phyloP scores from a whole-genome alignment of 2,329 filamentous ascomycete species.

The Aspergillus novoparasiticus region DNA sequence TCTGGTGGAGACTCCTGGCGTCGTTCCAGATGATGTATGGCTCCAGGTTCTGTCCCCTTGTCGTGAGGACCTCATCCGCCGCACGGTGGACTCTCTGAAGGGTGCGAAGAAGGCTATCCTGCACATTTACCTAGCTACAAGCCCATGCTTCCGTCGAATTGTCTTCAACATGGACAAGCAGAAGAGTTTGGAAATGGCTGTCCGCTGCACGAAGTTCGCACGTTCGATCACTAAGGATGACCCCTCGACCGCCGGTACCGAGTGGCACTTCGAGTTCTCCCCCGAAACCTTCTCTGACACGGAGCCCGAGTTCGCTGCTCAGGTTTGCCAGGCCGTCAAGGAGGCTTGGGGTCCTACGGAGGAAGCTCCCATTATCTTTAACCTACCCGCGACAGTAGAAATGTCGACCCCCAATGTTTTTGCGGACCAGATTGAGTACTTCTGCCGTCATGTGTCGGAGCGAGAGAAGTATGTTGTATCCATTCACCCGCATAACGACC shows the following conservation, averaged over 20 bases:
- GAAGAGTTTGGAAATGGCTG: conserved; percentile 77
- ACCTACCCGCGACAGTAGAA: conserved; percentile 94
- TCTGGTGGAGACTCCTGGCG: conserved; percentile 80
- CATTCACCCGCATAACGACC: conserved; percentile 92
- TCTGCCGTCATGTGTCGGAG: conserved; percentile 81
- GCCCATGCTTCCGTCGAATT: conserved; percentile 89
- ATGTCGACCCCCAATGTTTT: conserved; percentile 94
- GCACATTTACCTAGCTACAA: conserved; percentile 94
- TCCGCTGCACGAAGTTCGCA: conserved; percentile 82
- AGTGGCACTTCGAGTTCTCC: conserved; percentile 56
- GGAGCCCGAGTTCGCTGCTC: conserved; percentile 76
- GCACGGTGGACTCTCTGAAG: conserved; percentile 84
- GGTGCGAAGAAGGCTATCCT: conserved; percentile 92
- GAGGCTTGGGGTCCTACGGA: conserved; percentile 82
- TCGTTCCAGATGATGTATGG: conserved; percentile 84
- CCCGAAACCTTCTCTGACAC: conserved; percentile 81
- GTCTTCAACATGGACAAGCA: conserved; percentile 87
- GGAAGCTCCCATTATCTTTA: conserved; percentile 89
- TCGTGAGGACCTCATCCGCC: conserved; percentile 83
- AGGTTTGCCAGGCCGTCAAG: conserved; percentile 91
- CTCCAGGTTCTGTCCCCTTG: conserved; percentile 92
- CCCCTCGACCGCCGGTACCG: conserved; percentile 57
- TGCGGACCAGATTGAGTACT: conserved; percentile 95
- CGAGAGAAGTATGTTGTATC: conserved; percentile 86
- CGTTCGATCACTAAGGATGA: conserved; percentile 86